phyloP scores from a whole-genome alignment of 352 stramenopile genomes.

The Plasmopara halstedii region DNA sequence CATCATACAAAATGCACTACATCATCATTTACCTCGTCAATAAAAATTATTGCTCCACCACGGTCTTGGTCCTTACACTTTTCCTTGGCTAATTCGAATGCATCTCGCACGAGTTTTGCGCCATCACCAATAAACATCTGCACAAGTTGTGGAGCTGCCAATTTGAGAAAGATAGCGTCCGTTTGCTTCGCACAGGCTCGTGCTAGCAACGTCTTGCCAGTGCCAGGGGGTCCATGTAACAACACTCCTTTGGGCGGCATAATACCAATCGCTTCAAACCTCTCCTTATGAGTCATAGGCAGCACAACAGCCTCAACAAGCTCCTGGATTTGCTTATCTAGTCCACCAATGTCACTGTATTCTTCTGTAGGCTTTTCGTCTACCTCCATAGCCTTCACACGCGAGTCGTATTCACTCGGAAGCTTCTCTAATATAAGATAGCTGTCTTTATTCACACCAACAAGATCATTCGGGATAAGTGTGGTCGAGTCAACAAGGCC shows the following conservation, averaged over 20 bases:
- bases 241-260: constrained; percentile 95
- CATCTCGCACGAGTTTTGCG: constrained; percentile 96
- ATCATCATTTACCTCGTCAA: constrained; percentile 86
- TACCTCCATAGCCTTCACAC: constrained; percentile 98
- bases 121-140: constrained; percentile 99
- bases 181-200: constrained; percentile 97
- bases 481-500: constrained; percentile 93
- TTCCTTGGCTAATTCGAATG: constrained; percentile 94
- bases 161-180: constrained; percentile 98
- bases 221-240: constrained; percentile 94
- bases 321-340: constrained; percentile 99
- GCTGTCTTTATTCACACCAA: constrained; percentile 99
- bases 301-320: constrained; percentile 97
- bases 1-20: background rate
- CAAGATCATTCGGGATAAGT: constrained; percentile 95
- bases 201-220: constrained; percentile 98
- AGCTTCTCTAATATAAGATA: constrained; percentile 99
- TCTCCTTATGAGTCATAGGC: constrained; percentile 97
- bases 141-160: constrained; percentile 96
- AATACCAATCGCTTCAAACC: constrained; percentile 97
- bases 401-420: constrained; percentile 96
- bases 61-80: constrained; percentile 88
- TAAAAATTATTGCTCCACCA: constrained; percentile 98
- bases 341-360: constrained; percentile 94
- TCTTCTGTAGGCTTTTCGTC: constrained; percentile 92